Percentiles rank a stretch among this genome's conserved stretches.
These are phyloP conservation scores for Rhodomyrtus psidioides DNA, from an alignment of 441 rosid species.

Conservation along the genomic window DNA sequence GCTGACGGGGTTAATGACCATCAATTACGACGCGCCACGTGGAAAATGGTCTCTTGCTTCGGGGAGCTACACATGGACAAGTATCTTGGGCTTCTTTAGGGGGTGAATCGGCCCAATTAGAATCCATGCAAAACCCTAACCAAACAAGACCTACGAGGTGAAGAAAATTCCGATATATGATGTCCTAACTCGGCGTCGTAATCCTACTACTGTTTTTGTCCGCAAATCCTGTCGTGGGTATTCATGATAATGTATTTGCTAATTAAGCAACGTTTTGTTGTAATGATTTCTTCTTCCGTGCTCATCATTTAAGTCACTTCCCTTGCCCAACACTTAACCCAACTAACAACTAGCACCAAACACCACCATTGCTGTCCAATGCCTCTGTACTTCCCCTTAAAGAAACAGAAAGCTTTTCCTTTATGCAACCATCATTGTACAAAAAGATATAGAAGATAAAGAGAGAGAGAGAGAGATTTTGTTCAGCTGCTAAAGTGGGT, in stretches of 20 bases:
- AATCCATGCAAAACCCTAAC: neutral
- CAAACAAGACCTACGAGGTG: neutral
- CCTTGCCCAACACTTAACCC: conserved; percentile 42
- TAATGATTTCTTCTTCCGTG: neutral
- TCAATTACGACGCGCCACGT: neutral
- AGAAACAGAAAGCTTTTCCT: conserved; percentile 33
- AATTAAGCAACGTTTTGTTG: neutral
- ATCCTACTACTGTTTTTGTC: neutral
- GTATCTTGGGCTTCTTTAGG: neutral
- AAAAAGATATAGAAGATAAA: conserved; percentile 10
- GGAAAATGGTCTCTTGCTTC: neutral
- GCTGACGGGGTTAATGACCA: neutral
- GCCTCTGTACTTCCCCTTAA: conserved; percentile 33
- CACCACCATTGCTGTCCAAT: conserved; percentile 3
- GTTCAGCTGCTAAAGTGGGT: conserved; percentile 7
- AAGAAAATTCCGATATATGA: neutral
- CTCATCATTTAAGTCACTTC: conserved; percentile 20
- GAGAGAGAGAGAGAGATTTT: neutral
- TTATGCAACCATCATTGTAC: conserved; percentile 8
- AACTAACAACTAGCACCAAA: conserved; percentile 37
- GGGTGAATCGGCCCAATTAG: neutral
- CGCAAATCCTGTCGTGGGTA: neutral
- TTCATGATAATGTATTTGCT: neutral
- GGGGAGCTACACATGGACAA: neutral
- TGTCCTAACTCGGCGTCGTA: neutral